Conservation (phyloP, 768 basidiomycete genomes). For the Podaxis carcinomalis region DNA sequence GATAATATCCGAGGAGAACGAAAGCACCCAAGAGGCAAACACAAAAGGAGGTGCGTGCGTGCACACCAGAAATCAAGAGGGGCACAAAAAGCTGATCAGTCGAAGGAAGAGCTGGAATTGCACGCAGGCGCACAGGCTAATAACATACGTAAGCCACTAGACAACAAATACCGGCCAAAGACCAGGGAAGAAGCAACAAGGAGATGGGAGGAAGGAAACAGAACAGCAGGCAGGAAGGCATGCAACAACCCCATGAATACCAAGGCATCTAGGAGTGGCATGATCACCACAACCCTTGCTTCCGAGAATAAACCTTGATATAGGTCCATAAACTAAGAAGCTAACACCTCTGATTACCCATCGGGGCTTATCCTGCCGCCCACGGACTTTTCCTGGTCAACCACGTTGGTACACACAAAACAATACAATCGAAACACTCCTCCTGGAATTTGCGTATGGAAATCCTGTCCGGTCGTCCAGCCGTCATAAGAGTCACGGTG, state of each 20-base stretch:
- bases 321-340: not conserved
- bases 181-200: not conserved
- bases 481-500: constrained; percentile 9
- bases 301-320: constrained; percentile 7
- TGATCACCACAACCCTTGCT: constrained; percentile 1
- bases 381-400: constrained; percentile 12
- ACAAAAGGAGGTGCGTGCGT: not conserved
- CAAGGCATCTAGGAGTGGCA: not conserved
- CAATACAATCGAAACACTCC: constrained; percentile 11
- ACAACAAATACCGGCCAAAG: not conserved
- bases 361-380: constrained; percentile 2
- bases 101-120: not conserved
- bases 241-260: not conserved
- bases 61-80: not conserved
- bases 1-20: not conserved
- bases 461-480: constrained; percentile 13
- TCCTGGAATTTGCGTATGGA: constrained; percentile 12
- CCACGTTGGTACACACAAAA: constrained; percentile 11
- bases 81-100: not conserved
- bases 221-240: not conserved
- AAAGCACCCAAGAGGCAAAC: not conserved
- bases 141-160: not conserved
- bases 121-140: not conserved
- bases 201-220: not conserved
- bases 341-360: constrained; percentile 5